Percentiles rank a stretch among this genome's conserved stretches.
phyloP scores from a whole-genome alignment of 164 flowering plant species.

The Warburgia ugandensis region DNA sequence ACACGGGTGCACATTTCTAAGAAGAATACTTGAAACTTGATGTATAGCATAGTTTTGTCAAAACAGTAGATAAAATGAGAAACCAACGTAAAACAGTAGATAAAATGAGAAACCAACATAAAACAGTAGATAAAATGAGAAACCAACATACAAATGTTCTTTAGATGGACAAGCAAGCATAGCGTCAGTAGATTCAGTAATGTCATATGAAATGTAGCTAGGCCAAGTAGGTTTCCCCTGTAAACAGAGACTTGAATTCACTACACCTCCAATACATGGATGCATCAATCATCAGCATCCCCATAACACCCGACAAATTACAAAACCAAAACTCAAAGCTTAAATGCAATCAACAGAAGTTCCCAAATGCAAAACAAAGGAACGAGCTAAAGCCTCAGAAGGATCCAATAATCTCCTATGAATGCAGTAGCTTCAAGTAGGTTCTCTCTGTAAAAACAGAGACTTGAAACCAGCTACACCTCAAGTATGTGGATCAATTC shows the following conservation, averaged over 20 bases:
- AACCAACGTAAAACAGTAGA: too few species aligned
- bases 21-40: too few species aligned
- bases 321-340: neutral
- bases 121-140: too few species aligned
- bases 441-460: conserved; percentile 25
- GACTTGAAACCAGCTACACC: conserved; percentile 11
- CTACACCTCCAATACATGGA: conserved; percentile 14
- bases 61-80: too few species aligned
- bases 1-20: neutral
- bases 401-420: conserved; percentile 8
- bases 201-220: conserved; percentile 9
- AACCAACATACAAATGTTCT: neutral
- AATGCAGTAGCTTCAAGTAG: conserved; percentile 20
- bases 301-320: neutral
- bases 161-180: neutral
- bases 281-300: conserved; percentile 12
- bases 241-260: conserved; percentile 24
- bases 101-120: too few species aligned
- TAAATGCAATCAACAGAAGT: neutral
- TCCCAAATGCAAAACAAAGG: neutral
- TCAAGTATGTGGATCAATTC: conserved; percentile 10
- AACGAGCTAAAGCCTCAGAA: conserved; percentile 21
- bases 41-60: too few species aligned
- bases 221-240: conserved; percentile 34
- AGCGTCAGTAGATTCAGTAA: neutral